phyloP scores from a whole-genome alignment of 2,329 filamentous ascomycete species.

The Albifimbria verrucaria region DNA sequence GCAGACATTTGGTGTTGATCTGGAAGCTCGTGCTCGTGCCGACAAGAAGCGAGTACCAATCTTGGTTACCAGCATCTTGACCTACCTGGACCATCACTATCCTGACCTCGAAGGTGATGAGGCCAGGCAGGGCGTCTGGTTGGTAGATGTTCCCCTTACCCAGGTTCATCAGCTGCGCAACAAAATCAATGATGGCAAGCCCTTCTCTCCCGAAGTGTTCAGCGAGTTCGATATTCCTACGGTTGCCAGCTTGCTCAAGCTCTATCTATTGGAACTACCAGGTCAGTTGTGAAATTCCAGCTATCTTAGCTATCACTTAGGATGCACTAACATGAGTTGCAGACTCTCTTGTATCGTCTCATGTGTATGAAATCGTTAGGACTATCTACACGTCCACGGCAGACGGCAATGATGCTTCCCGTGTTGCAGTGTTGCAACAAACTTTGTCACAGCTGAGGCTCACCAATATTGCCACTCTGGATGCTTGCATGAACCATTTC shows the following conservation, averaged over 20 bases:
- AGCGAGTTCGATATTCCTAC: slow-evolving; percentile 91
- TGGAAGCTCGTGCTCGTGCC: slow-evolving; percentile 89
- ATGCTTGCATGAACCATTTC: slow-evolving; percentile 97
- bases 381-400: slow-evolving; percentile 88
- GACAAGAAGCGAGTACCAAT: slow-evolving; percentile 94
- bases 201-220: slow-evolving; percentile 71
- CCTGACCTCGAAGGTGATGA: slow-evolving; percentile 97
- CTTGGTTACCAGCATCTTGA: slow-evolving; percentile 88
- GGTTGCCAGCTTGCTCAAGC: slow-evolving; percentile 85
- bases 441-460: slow-evolving; percentile 92
- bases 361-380: slow-evolving; percentile 98
- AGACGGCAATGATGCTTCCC: slow-evolving; percentile 72
- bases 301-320: slow-evolving; percentile 6
- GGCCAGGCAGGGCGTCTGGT: slow-evolving; percentile 86
- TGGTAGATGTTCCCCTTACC: slow-evolving; percentile 82
- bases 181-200: slow-evolving; percentile 82
- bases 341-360: slow-evolving; percentile 98
- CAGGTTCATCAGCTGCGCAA: slow-evolving; percentile 82
- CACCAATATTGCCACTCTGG: slow-evolving; percentile 97
- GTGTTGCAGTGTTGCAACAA: slow-evolving; percentile 89
- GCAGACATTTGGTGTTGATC: slow-evolving; percentile 94
- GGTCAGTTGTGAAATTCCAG: slow-evolving; percentile 56
- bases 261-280: slow-evolving; percentile 92
- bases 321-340: slow-evolving; percentile 22
- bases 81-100: slow-evolving; percentile 94